These are phyloP conservation scores for Plenodomus biglobosus DNA, from an alignment of 2,329 filamentous ascomycete species.

Conservation along the genomic window DNA sequence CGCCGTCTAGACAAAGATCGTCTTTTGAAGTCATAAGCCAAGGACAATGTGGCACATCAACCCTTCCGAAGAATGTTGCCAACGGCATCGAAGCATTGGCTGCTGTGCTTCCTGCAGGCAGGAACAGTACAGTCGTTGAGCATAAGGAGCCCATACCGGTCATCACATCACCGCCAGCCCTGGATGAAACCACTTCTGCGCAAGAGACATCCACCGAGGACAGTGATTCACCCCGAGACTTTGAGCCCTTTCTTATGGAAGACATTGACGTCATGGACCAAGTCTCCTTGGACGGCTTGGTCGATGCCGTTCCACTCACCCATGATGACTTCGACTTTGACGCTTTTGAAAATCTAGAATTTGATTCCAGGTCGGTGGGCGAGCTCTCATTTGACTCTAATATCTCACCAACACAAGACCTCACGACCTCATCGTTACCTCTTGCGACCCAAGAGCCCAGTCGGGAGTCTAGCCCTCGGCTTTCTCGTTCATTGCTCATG, in stretches of 20 bases:
- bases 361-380: slow-evolving; percentile 25
- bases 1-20: neutral
- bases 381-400: slow-evolving; percentile 25
- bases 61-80: slow-evolving; percentile 35
- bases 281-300: slow-evolving; percentile 27
- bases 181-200: slow-evolving; percentile 20
- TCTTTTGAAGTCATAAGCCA: neutral
- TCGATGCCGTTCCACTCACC: slow-evolving; percentile 22
- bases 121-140: slow-evolving; percentile 21
- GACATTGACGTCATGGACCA: slow-evolving; percentile 28
- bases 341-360: slow-evolving; percentile 31
- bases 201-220: slow-evolving; percentile 32
- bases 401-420: slow-evolving; percentile 19
- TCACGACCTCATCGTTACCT: slow-evolving; percentile 10
- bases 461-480: slow-evolving; percentile 32
- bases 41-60: slow-evolving; percentile 4
- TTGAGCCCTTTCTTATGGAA: slow-evolving; percentile 31
- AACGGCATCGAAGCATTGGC: slow-evolving; percentile 41
- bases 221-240: slow-evolving; percentile 25
- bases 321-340: slow-evolving; percentile 31
- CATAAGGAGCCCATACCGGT: slow-evolving; percentile 22
- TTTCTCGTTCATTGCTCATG: slow-evolving; percentile 44
- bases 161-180: slow-evolving; percentile 18
- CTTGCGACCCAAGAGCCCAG: slow-evolving; percentile 17
- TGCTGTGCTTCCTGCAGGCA: slow-evolving; percentile 38